Evolutionary conservation across 495 filamentous ascomycete species (phyloP).

Genomic region (Penicillium argentinense): DNA sequence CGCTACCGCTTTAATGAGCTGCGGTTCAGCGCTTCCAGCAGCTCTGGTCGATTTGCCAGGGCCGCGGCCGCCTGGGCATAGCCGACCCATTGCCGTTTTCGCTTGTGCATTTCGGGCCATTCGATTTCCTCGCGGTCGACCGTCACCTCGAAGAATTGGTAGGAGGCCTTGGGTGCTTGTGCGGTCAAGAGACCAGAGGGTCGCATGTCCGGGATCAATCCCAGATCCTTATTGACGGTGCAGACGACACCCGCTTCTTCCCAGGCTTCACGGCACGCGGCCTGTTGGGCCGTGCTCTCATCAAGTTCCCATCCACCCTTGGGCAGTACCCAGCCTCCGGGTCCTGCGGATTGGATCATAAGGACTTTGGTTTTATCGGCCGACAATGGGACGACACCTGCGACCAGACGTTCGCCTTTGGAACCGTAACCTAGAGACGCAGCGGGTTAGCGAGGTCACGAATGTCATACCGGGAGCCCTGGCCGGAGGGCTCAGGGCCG

Average conservation of each 20-base stretch:
- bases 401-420: slow-evolving; percentile 91
- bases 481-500: too few species aligned
- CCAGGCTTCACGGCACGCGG: slow-evolving; percentile 86
- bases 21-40: slow-evolving; percentile 79
- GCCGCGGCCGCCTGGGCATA: slow-evolving; percentile 77
- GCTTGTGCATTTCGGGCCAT: slow-evolving; percentile 95
- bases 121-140: slow-evolving; percentile 78
- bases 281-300: slow-evolving; percentile 68
- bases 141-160: slow-evolving; percentile 84
- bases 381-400: slow-evolving; percentile 86
- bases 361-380: slow-evolving; percentile 76
- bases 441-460: slow-evolving; percentile 10
- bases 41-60: slow-evolving; percentile 77
- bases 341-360: slow-evolving; percentile 87
- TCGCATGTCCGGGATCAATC: slow-evolving; percentile 77
- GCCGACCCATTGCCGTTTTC: slow-evolving; percentile 83
- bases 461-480: too few species aligned
- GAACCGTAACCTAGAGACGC: slow-evolving; percentile 79
- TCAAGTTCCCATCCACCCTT: slow-evolving; percentile 98
- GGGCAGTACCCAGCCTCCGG: slow-evolving; percentile 90
- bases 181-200: slow-evolving; percentile 55
- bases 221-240: slow-evolving; percentile 77
- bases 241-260: slow-evolving; percentile 93
- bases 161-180: slow-evolving; percentile 71
- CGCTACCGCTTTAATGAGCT: slow-evolving; percentile 68